Conservation (phyloP, 2,329 filamentous ascomycete genomes). For the Bipolaris zeicola region DNA sequence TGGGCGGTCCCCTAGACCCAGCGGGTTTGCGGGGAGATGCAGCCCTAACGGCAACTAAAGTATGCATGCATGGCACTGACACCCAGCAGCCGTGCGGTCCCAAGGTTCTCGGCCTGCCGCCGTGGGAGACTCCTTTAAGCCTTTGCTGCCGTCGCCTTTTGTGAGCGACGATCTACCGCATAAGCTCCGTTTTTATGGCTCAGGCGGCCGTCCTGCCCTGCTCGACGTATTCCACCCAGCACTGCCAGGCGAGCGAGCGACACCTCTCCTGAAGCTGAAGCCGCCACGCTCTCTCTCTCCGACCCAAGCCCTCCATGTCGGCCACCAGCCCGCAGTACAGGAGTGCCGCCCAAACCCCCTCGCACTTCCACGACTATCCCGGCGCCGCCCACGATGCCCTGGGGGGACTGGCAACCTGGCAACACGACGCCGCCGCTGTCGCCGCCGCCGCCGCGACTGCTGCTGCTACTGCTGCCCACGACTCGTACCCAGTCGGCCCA, state of each 20-base stretch:
- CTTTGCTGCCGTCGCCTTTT: conserved; percentile 23
- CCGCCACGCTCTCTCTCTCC: conserved; percentile 34
- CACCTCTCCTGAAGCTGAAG: conserved; percentile 27
- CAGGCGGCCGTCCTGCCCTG: conserved; percentile 27
- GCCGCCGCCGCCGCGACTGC: not conserved
- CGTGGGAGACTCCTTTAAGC: conserved; percentile 19
- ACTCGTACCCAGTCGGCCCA: conserved; percentile 31
- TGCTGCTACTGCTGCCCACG: conserved; percentile 21
- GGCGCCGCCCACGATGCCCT: conserved; percentile 30
- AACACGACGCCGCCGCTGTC: conserved; percentile 15
- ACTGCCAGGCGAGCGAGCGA: conserved; percentile 28
- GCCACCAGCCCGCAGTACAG: conserved; percentile 40
- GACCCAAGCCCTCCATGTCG: conserved; percentile 35
- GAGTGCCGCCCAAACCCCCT: conserved; percentile 31
- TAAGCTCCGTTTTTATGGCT: conserved; percentile 27
- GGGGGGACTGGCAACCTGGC: conserved; percentile 36
- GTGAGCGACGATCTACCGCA: conserved; percentile 25
- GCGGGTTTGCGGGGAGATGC: conserved; percentile 27
- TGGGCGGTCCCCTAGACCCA: not conserved
- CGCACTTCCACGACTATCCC: conserved; percentile 36
- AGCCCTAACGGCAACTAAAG: conserved; percentile 32
- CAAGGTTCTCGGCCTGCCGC: conserved; percentile 29
- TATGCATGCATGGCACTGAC: conserved; percentile 29
- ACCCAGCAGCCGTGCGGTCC: conserved; percentile 8
- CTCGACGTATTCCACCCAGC: conserved; percentile 22